A percentile compares a stretch with the other conserved stretches of the same genome.
phyloP scores from a whole-genome alignment of 306 rosid genomes.

The Cajanus cajan region DNA sequence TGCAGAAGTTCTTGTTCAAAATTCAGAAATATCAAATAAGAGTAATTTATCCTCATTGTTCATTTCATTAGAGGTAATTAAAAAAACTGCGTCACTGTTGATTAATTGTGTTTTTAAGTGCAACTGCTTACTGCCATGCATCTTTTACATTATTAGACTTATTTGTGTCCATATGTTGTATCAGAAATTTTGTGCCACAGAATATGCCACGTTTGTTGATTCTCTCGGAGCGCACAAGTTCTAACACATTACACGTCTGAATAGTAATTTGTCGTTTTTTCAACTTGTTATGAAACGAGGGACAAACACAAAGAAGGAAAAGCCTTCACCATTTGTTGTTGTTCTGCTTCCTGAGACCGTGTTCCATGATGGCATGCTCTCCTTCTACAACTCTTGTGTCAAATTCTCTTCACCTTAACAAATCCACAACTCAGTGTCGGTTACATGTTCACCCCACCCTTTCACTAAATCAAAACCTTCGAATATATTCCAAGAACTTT shows the following conservation, averaged over 20 bases:
- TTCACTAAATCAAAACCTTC: constrained; percentile 21
- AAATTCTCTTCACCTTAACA: constrained; percentile 34
- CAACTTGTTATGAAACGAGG: background rate
- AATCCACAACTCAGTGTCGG: background rate
- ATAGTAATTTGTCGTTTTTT: background rate
- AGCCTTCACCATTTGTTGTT: background rate
- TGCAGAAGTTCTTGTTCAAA: background rate
- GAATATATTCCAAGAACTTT: constrained; percentile 10
- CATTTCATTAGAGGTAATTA: too few relatives aligned
- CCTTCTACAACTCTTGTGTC: constrained; percentile 36
- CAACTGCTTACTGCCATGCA: too few relatives aligned
- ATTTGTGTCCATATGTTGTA: background rate
- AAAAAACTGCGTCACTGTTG: background rate
- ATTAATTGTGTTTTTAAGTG: background rate
- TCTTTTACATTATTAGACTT: background rate
- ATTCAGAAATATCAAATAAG: background rate
- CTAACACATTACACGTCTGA: background rate
- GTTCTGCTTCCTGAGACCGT: background rate
- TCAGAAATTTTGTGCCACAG: background rate
- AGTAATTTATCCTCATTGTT: background rate
- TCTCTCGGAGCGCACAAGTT: background rate
- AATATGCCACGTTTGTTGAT: constrained; percentile 33
- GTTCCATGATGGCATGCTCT: constrained; percentile 47
- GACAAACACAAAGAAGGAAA: background rate
- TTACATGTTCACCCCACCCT: constrained; percentile 12